A percentile compares a stretch with the other conserved stretches of the same genome.
phyloP scores from a whole-genome alignment of 164 flowering plant species.

The Nymphaea thermarum region DNA sequence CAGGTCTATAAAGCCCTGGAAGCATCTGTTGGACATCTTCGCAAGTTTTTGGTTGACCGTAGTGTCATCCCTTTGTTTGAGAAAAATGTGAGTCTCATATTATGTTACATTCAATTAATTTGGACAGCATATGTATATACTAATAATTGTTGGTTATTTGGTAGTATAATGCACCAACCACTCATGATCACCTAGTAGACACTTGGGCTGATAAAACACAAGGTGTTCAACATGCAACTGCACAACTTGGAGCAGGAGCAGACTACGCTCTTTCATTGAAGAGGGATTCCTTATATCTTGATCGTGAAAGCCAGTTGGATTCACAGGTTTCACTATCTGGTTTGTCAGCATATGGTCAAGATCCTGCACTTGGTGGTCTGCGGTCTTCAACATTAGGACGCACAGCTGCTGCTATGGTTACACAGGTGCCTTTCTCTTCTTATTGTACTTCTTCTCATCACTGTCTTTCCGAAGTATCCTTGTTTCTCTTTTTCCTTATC shows the following conservation, averaged over 20 bases:
- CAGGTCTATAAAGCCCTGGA: slow-evolving; percentile 82
- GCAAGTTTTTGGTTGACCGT: slow-evolving; percentile 91
- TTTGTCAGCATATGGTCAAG: slow-evolving; percentile 52
- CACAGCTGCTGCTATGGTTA: slow-evolving; percentile 56
- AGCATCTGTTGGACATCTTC: slow-evolving; percentile 67
- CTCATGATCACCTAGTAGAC: slow-evolving; percentile 49
- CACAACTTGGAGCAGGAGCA: slow-evolving; percentile 27
- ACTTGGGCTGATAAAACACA: slow-evolving; percentile 37
- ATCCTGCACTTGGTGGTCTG: slow-evolving; percentile 35
- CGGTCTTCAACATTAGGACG: slow-evolving; percentile 52
- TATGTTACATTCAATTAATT: no score
- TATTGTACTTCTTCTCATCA: no score
- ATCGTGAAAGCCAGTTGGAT: slow-evolving; percentile 57
- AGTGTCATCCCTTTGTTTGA: slow-evolving; percentile 83
- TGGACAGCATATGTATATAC: background rate
- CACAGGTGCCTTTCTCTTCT: slow-evolving; percentile 42
- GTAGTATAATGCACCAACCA: slow-evolving; percentile 36
- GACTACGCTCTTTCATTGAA: slow-evolving; percentile 45
- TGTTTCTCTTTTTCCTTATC: no score
- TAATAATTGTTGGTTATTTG: slow-evolving; percentile 2
- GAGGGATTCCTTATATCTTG: slow-evolving; percentile 47
- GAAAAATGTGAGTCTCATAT: slow-evolving; percentile 43
- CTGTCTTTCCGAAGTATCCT: no score
- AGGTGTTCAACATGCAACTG: slow-evolving; percentile 18
- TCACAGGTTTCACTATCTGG: slow-evolving; percentile 28